Evolutionary conservation across 176 grass and related monocot genomes (phyloP).

Genomic region (Zizania latifolia): DNA sequence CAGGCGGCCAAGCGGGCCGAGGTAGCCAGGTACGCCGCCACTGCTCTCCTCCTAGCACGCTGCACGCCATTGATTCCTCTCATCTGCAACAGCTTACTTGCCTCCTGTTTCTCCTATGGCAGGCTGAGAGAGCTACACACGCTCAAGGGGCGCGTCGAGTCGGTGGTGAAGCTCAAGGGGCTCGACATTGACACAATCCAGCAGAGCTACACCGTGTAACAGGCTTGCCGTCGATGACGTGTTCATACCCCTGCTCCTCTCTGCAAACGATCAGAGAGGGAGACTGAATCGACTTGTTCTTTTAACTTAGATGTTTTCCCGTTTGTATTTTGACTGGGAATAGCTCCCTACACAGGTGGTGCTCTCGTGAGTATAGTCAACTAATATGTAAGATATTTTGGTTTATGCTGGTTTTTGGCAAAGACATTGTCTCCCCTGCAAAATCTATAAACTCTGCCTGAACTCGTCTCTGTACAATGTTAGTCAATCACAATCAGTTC

Average conservation of each 20-base stretch:
- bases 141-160: conserved; percentile 50
- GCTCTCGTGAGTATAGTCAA: too few species aligned
- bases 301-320: neutral
- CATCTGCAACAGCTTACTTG: neutral
- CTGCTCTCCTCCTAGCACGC: too few species aligned
- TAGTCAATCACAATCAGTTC: neutral
- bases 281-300: neutral
- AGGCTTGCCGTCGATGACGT: neutral
- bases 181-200: conserved; percentile 57
- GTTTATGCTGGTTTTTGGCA: too few species aligned
- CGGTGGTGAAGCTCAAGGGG: conserved; percentile 58
- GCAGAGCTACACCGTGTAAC: conserved; percentile 52
- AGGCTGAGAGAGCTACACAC: conserved; percentile 58
- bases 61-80: neutral
- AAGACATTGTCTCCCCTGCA: neutral
- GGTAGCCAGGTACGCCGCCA: conserved; percentile 48
- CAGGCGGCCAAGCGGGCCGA: conserved; percentile 82
- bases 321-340: too few species aligned
- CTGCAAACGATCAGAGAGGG: neutral
- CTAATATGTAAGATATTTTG: too few species aligned
- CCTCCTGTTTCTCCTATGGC: neutral
- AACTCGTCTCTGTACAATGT: neutral
- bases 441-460: neutral
- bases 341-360: too few species aligned
- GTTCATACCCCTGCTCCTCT: neutral